A percentile compares a stretch with the other conserved stretches of the same genome.
Evolutionary conservation across 495 filamentous ascomycete genomes (phyloP).

Genomic region (Beverwykella pulmonaria): DNA sequence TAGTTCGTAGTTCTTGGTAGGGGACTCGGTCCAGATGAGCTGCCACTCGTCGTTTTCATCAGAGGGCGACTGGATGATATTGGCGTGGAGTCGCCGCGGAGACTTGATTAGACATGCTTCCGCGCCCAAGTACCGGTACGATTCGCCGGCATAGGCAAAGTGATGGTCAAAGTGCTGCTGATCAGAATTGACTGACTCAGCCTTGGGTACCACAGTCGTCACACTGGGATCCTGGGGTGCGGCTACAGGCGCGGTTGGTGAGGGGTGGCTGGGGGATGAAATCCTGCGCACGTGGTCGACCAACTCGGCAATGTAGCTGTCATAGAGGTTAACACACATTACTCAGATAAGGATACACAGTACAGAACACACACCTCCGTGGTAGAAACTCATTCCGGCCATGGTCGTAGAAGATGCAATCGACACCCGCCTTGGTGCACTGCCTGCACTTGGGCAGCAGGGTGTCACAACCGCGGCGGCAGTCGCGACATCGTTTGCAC

Average conservation of each 20-base stretch:
- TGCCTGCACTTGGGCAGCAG: conserved; percentile 27
- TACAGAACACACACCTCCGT: background rate
- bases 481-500: conserved; percentile 26
- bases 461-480: conserved; percentile 31
- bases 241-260: background rate
- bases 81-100: conserved; percentile 2
- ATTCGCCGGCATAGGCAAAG: conserved; percentile 26
- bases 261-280: background rate
- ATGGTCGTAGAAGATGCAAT: conserved; percentile 30
- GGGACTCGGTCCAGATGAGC: background rate
- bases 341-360: background rate
- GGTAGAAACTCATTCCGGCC: conserved; percentile 24
- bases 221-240: background rate
- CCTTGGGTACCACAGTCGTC: background rate
- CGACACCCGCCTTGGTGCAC: conserved; percentile 27
- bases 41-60: conserved; percentile 15
- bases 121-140: conserved; percentile 27
- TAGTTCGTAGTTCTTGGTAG: conserved; percentile 13
- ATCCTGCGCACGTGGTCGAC: conserved; percentile 27
- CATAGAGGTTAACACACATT: background rate
- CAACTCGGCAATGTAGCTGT: conserved; percentile 26
- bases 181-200: conserved; percentile 11
- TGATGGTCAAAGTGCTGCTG: conserved; percentile 16
- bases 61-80: background rate
- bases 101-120: conserved; percentile 28